Evolutionary conservation across 768 basidiomycete genomes (phyloP).

Genomic region (Pulveroboletus sp.): DNA sequence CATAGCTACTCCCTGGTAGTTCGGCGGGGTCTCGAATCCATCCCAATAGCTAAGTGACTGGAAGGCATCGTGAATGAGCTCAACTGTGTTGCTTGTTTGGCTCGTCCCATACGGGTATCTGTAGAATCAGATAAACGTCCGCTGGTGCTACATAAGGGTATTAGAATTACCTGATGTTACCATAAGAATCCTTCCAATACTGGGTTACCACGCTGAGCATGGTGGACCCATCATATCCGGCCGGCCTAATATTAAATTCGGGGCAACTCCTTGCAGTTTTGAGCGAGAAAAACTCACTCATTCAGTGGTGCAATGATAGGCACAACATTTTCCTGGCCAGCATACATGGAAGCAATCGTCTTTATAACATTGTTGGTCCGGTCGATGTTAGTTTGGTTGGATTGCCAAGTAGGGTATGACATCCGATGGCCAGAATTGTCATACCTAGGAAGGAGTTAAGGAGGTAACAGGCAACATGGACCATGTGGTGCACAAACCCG

Average conservation of each 20-base stretch:
- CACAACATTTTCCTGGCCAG: slow-evolving; percentile 49
- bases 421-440: slow-evolving; percentile 77
- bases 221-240: slow-evolving; percentile 56
- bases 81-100: slow-evolving; percentile 53
- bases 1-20: slow-evolving; percentile 64
- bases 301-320: slow-evolving; percentile 73
- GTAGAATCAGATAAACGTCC: slow-evolving; percentile 3
- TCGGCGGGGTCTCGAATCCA: slow-evolving; percentile 52
- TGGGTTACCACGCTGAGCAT: slow-evolving; percentile 50
- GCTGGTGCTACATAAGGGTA: not conserved
- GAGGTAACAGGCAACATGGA: slow-evolving; percentile 1
- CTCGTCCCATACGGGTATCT: slow-evolving; percentile 42
- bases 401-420: slow-evolving; percentile 65
- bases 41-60: slow-evolving; percentile 68
- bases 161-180: slow-evolving; percentile 55
- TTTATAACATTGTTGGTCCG: slow-evolving; percentile 67
- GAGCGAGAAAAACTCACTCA: slow-evolving; percentile 46
- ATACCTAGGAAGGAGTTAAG: slow-evolving; percentile 42
- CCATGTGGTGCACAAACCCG: slow-evolving; percentile 42
- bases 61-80: slow-evolving; percentile 77
- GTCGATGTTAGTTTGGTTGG: slow-evolving; percentile 56
- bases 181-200: slow-evolving; percentile 74
- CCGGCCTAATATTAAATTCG: slow-evolving; percentile 47
- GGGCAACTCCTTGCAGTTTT: not conserved
- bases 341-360: slow-evolving; percentile 57